Percentiles rank a stretch among this genome's conserved stretches.
Evolutionary conservation across 2,329 filamentous ascomycete genomes (phyloP).

Genomic region (Aureobasidium sp.): DNA sequence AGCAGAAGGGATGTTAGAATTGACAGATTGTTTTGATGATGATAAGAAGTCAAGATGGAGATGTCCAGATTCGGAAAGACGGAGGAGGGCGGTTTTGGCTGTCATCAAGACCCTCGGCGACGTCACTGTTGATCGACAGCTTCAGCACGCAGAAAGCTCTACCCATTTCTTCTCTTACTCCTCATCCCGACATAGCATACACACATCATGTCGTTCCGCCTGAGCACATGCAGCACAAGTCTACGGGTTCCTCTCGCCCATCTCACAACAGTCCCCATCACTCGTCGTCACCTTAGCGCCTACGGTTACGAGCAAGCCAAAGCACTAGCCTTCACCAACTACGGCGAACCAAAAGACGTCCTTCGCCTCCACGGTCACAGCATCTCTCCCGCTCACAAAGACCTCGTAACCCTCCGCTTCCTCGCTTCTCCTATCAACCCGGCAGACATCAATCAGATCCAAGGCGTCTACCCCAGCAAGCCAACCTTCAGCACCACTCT

Average conservation of each 20-base stretch:
- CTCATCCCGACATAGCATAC: neutral
- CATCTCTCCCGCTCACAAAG: slow-evolving; percentile 64
- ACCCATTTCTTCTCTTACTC: neutral
- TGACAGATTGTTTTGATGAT: neutral
- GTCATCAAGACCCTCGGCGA: neutral
- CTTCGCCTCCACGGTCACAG: slow-evolving; percentile 63
- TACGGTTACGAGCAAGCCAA: slow-evolving; percentile 82
- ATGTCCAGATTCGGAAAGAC: neutral
- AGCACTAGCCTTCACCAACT: slow-evolving; percentile 65
- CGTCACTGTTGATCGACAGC: slow-evolving; percentile 1
- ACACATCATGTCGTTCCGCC: slow-evolving; percentile 7
- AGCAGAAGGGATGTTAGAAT: neutral
- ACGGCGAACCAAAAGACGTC: slow-evolving; percentile 67
- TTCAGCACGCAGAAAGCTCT: neutral
- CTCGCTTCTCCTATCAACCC: slow-evolving; percentile 92
- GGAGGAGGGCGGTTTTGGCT: neutral
- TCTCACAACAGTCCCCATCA: neutral
- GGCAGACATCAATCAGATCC: slow-evolving; percentile 95
- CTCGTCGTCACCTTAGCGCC: slow-evolving; percentile 39
- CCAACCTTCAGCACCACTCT: slow-evolving; percentile 68
- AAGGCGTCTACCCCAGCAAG: slow-evolving; percentile 88
- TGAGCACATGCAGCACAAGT: slow-evolving; percentile 7
- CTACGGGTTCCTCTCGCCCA: neutral
- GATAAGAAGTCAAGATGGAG: neutral
- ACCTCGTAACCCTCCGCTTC: slow-evolving; percentile 68